These are phyloP conservation scores for Myriosclerotinia duriaeana DNA, from an alignment of 2,329 filamentous ascomycete species.

Conservation along the genomic window DNA sequence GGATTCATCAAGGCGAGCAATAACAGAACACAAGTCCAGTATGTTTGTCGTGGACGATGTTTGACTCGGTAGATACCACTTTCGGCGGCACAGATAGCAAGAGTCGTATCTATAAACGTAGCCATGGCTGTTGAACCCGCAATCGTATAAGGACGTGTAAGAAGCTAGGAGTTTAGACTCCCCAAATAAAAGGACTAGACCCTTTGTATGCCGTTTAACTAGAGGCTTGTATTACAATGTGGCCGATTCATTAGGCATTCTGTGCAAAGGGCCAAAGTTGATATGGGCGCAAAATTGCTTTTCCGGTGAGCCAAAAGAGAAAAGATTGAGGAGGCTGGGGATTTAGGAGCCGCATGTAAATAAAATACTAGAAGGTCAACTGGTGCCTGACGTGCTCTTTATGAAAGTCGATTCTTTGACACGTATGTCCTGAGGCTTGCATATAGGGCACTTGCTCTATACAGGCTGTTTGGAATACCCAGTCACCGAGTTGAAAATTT, in stretches of 20 bases:
- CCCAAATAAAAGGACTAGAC: neutral
- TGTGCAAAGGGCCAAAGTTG: neutral
- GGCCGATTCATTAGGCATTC: neutral
- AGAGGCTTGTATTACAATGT: neutral
- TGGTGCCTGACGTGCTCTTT: conserved; percentile 2
- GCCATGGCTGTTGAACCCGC: neutral
- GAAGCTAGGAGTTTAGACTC: too few relatives aligned
- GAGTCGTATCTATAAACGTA: neutral
- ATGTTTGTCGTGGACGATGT: neutral
- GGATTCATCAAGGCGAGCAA: neutral
- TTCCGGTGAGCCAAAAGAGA: neutral
- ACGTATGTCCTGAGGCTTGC: conserved; percentile 8
- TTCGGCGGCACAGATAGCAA: neutral
- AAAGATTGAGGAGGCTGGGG: neutral
- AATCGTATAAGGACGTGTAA: neutral
- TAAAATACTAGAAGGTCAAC: neutral
- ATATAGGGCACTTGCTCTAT: conserved; percentile 1
- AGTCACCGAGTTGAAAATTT: neutral
- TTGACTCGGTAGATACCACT: neutral
- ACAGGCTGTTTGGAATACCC: neutral
- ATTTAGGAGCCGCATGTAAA: neutral
- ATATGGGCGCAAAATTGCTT: neutral
- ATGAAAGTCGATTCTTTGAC: neutral
- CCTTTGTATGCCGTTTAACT: too few relatives aligned
- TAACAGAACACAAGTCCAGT: neutral